A percentile compares a stretch with the other conserved stretches of the same genome.
These are phyloP conservation scores for Pseudozyma hubeiensis DNA, from an alignment of 1,284 basidiomycete genomes.

Conservation along the genomic window DNA sequence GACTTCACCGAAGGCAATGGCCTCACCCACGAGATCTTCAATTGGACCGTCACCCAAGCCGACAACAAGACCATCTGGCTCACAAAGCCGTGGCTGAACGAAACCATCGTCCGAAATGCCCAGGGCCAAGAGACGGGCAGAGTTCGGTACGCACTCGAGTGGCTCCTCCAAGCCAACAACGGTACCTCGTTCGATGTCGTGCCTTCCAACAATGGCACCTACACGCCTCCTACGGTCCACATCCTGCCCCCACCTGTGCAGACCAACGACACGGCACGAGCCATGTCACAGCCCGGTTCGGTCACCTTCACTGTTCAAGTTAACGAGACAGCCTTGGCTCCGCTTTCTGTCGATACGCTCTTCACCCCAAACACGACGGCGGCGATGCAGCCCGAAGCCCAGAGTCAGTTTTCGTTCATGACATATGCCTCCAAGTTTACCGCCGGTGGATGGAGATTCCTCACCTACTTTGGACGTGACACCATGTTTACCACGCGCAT, in stretches of 20 bases:
- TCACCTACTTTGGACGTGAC: conserved; percentile 71
- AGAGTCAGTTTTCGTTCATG: conserved; percentile 69
- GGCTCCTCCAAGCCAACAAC: conserved; percentile 37
- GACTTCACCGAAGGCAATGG: conserved; percentile 69
- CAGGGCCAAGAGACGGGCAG: conserved; percentile 28
- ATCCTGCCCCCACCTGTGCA: conserved; percentile 49
- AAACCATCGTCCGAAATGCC: conserved; percentile 31
- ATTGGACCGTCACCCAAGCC: conserved; percentile 70
- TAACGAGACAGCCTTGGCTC: conserved; percentile 70
- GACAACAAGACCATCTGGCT: conserved; percentile 68
- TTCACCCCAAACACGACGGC: conserved; percentile 67
- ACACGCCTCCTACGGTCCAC: conserved; percentile 67
- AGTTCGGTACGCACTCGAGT: conserved; percentile 33
- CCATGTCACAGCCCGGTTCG: conserved; percentile 51
- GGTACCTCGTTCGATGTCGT: conserved; percentile 29
- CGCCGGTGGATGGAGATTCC: conserved; percentile 71
- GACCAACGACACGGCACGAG: conserved; percentile 51
- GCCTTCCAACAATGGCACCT: conserved; percentile 62
- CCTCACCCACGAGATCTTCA: conserved; percentile 70
- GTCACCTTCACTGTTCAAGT: conserved; percentile 69
- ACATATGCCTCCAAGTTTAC: conserved; percentile 70
- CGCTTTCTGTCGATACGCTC: conserved; percentile 67
- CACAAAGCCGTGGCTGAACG: conserved; percentile 70
- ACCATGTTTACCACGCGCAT: conserved; percentile 71
- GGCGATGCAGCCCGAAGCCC: conserved; percentile 53